A percentile compares a stretch with the other conserved stretches of the same genome.
These are phyloP conservation scores for Pestalotiopsis sp. DNA, from an alignment of 2,329 filamentous ascomycete genomes.

Conservation along the genomic window DNA sequence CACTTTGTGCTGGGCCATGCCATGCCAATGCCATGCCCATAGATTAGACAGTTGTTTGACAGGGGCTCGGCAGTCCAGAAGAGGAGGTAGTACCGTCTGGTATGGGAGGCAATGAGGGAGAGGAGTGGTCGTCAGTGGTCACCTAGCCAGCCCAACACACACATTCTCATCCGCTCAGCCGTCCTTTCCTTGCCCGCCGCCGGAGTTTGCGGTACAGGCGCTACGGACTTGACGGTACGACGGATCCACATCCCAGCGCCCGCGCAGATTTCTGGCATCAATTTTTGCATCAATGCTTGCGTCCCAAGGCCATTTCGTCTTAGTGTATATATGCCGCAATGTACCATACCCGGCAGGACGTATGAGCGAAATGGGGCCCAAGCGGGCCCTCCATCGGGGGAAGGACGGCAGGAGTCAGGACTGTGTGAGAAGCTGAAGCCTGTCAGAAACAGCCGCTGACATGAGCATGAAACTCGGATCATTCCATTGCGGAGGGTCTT, in stretches of 20 bases:
- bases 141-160: not conserved
- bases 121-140: not conserved
- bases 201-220: not conserved
- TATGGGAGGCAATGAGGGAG: not conserved
- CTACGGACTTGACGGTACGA: conserved; percentile 6
- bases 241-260: conserved; percentile 7
- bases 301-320: not conserved
- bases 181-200: not conserved
- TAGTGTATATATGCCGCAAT: too few relatives aligned
- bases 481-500: too few relatives aligned
- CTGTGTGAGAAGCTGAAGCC: not conserved
- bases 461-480: not conserved
- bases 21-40: not conserved
- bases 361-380: not conserved
- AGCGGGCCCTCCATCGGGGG: not conserved
- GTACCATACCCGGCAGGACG: not conserved
- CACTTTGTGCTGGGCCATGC: not conserved
- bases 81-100: not conserved
- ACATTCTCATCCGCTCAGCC: not conserved
- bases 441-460: not conserved
- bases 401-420: not conserved
- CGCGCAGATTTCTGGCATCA: not conserved
- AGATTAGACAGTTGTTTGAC: not conserved
- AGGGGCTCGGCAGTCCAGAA: not conserved
- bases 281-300: not conserved